These are phyloP conservation scores for Cryptococcus sp. DNA, from an alignment of 1,284 basidiomycete species.

Conservation along the genomic window DNA sequence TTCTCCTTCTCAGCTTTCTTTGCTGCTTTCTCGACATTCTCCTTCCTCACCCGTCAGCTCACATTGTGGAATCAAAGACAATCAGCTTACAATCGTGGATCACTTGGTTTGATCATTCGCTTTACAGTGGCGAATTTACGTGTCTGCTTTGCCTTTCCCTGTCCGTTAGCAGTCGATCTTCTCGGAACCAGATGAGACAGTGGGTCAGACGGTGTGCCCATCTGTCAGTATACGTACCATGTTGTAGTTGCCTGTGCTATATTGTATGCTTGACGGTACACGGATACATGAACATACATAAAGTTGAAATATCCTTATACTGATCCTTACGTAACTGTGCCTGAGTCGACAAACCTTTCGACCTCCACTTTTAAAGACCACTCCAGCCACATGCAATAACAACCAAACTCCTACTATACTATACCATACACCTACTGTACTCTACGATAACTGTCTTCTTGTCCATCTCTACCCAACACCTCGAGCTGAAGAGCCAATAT, in stretches of 20 bases:
- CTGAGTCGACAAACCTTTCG: not conserved
- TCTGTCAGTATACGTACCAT: not conserved
- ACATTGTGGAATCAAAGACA: not conserved
- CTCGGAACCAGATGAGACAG: not conserved
- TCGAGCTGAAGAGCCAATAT: too few relatives aligned
- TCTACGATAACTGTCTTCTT: too few relatives aligned
- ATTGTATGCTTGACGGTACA: not conserved
- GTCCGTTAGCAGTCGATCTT: conserved; percentile 4
- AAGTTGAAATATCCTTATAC: not conserved
- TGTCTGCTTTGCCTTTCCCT: conserved; percentile 93
- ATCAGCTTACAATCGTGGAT: conserved; percentile 70
- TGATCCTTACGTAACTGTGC: not conserved
- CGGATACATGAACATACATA: not conserved
- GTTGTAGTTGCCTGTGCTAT: not conserved
- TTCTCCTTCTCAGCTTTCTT: conserved; percentile 51
- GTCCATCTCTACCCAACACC: too few relatives aligned
- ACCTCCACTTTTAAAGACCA: too few relatives aligned
- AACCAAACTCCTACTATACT: too few relatives aligned
- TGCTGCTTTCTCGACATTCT: conserved; percentile 51
- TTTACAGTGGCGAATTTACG: conserved; percentile 94
- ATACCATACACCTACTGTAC: too few relatives aligned
- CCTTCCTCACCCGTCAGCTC: conserved; percentile 43
- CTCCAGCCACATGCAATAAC: too few relatives aligned
- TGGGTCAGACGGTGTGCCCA: not conserved
- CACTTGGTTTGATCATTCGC: conserved; percentile 90